Evolutionary conservation across 2,329 filamentous ascomycete species (phyloP).

Genomic region (Fusarium sp.): DNA sequence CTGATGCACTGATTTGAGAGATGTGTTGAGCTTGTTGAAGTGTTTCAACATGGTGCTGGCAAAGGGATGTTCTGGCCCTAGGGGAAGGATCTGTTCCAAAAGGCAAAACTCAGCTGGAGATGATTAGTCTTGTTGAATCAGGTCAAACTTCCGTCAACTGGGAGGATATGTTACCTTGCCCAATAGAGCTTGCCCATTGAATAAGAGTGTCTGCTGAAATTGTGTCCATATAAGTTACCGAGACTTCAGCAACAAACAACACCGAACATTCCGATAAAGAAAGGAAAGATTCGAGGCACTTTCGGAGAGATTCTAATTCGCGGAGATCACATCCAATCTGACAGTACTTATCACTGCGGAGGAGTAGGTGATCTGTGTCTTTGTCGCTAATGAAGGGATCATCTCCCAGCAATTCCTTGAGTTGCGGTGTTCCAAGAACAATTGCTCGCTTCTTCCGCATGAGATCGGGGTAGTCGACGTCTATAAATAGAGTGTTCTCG

Average conservation of each 20-base stretch:
- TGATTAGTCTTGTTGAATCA: conserved; percentile 26
- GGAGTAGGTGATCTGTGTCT: conserved; percentile 64
- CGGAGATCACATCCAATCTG: conserved; percentile 87
- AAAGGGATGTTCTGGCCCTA: conserved; percentile 84
- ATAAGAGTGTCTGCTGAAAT: conserved; percentile 81
- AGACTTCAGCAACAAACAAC: conserved; percentile 90
- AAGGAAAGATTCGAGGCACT: conserved; percentile 71
- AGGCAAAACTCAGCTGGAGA: conserved; percentile 79
- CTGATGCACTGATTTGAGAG: conserved; percentile 79
- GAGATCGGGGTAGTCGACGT: conserved; percentile 88
- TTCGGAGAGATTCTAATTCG: conserved; percentile 73
- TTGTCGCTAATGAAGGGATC: conserved; percentile 54
- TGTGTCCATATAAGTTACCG: conserved; percentile 90
- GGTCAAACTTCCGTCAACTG: background rate
- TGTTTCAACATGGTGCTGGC: conserved; percentile 87
- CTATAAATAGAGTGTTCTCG: conserved; percentile 77
- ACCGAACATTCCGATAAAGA: conserved; percentile 73
- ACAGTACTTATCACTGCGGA: conserved; percentile 79
- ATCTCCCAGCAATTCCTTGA: conserved; percentile 59
- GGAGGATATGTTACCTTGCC: conserved; percentile 69
- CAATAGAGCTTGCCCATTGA: conserved; percentile 80
- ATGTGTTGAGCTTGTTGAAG: conserved; percentile 84
- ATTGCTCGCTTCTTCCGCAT: conserved; percentile 81
- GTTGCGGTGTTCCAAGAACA: conserved; percentile 74
- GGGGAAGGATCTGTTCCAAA: conserved; percentile 87